These are phyloP conservation scores for Ambispora gerdemannii DNA, from an alignment of 192 early-diverging fungal genomes.

Conservation along the genomic window DNA sequence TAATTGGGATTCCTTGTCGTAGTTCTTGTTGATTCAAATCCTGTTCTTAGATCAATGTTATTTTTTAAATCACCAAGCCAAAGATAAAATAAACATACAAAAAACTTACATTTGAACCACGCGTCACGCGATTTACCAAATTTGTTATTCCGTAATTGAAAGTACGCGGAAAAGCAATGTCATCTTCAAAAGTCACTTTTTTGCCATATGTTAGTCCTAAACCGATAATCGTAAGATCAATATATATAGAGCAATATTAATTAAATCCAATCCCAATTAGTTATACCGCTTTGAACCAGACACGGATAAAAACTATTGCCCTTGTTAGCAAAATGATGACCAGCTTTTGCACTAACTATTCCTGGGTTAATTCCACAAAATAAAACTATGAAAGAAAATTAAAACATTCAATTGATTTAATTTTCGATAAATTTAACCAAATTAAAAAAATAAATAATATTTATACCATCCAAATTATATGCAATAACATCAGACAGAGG, in stretches of 20 bases:
- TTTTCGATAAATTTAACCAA: neutral
- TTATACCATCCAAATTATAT: conserved; percentile 42
- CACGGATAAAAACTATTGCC: conserved; percentile 74
- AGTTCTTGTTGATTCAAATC: conserved; percentile 60
- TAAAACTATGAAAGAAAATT: conserved; percentile 41
- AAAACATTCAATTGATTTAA: neutral
- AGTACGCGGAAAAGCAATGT: conserved; percentile 41
- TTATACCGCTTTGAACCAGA: conserved; percentile 53
- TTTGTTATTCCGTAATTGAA: conserved; percentile 66
- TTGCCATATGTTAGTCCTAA: conserved; percentile 32
- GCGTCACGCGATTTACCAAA: conserved; percentile 58
- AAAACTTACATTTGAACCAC: conserved; percentile 29
- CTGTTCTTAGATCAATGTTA: no score
- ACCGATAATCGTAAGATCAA: no score
- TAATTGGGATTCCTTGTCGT: conserved; percentile 54
- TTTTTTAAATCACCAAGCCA: no score
- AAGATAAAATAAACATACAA: neutral
- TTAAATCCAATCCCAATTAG: neutral
- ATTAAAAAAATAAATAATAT: conserved; percentile 9
- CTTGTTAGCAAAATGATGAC: conserved; percentile 67
- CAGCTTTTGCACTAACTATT: conserved; percentile 48
- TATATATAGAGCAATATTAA: neutral
- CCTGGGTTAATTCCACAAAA: conserved; percentile 77
- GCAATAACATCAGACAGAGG: conserved; percentile 38
- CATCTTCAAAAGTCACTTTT: conserved; percentile 49